These are phyloP conservation scores for Colletotrichum zoysiae DNA, from an alignment of 2,329 filamentous ascomycete genomes.

Conservation along the genomic window DNA sequence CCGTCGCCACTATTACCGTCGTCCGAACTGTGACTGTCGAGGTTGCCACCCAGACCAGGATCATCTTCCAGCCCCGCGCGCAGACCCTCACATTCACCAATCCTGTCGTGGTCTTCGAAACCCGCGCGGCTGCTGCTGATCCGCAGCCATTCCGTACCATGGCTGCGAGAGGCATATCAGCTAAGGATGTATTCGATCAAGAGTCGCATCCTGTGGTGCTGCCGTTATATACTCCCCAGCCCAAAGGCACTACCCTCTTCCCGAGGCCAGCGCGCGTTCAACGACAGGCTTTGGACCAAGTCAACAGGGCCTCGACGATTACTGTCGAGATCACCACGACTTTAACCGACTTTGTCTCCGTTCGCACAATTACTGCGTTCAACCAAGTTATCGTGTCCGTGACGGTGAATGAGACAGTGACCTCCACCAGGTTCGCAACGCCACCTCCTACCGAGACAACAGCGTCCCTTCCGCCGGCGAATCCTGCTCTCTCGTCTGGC, in stretches of 20 bases:
- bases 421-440: slow-evolving; percentile 37
- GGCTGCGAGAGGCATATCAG: neutral
- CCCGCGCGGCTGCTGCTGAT: slow-evolving; percentile 43
- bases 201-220: neutral
- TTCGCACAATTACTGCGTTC: slow-evolving; percentile 28
- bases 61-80: slow-evolving; percentile 42
- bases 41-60: slow-evolving; percentile 37
- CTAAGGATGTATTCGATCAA: neutral
- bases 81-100: slow-evolving; percentile 47
- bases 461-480: neutral
- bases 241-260: neutral
- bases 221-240: neutral
- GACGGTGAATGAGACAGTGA: slow-evolving; percentile 35
- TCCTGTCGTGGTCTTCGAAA: slow-evolving; percentile 45
- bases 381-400: slow-evolving; percentile 40
- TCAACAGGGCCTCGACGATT: neutral
- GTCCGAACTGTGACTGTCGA: slow-evolving; percentile 43
- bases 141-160: slow-evolving; percentile 41
- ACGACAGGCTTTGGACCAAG: neutral
- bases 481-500: neutral
- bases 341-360: slow-evolving; percentile 22
- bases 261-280: neutral
- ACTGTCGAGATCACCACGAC: slow-evolving; percentile 38
- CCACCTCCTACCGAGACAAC: neutral
- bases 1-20: slow-evolving; percentile 31